Conservation (phyloP, 129 eudicot genomes). For the Escallonia herrerae region DNA sequence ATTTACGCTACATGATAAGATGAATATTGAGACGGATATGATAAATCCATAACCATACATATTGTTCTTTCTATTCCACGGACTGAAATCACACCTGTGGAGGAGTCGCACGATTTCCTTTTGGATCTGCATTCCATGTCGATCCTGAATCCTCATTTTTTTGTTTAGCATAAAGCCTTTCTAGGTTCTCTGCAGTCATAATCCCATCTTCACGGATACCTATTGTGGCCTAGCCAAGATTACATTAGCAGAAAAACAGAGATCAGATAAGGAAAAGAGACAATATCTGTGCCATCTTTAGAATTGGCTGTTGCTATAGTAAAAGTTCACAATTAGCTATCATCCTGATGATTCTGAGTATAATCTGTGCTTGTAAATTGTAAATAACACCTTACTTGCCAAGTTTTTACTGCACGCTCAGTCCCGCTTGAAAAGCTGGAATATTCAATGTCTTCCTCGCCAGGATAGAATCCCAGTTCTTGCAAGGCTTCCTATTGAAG, state of each 20-base stretch:
- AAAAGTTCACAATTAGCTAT: not conserved
- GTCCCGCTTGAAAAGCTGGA: slow-evolving; percentile 79
- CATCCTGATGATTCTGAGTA: not conserved
- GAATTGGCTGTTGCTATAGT: not conserved
- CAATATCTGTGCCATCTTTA: slow-evolving; percentile 1
- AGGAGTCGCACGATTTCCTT: slow-evolving; percentile 15
- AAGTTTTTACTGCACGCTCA: slow-evolving; percentile 90
- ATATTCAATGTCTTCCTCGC: slow-evolving; percentile 83
- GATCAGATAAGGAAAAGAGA: not conserved
- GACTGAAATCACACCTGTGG: slow-evolving; percentile 15
- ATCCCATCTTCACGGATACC: slow-evolving; percentile 79
- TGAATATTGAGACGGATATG: no score
- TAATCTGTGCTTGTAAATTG: not conserved
- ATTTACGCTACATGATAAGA: no score
- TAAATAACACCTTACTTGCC: slow-evolving; percentile 64
- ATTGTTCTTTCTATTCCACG: no score
- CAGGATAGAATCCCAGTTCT: slow-evolving; percentile 78
- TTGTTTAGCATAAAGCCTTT: slow-evolving; percentile 36
- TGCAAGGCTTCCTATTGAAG: slow-evolving; percentile 61
- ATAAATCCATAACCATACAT: no score
- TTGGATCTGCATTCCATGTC: slow-evolving; percentile 16
- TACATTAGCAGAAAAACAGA: slow-evolving; percentile 1
- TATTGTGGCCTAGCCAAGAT: slow-evolving; percentile 47
- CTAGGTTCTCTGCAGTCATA: slow-evolving; percentile 78
- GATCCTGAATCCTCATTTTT: slow-evolving; percentile 15